A percentile compares a stretch with the other conserved stretches of the same genome.
phyloP scores from a whole-genome alignment of 2,329 filamentous ascomycete genomes.

The Fusarium annulatum region DNA sequence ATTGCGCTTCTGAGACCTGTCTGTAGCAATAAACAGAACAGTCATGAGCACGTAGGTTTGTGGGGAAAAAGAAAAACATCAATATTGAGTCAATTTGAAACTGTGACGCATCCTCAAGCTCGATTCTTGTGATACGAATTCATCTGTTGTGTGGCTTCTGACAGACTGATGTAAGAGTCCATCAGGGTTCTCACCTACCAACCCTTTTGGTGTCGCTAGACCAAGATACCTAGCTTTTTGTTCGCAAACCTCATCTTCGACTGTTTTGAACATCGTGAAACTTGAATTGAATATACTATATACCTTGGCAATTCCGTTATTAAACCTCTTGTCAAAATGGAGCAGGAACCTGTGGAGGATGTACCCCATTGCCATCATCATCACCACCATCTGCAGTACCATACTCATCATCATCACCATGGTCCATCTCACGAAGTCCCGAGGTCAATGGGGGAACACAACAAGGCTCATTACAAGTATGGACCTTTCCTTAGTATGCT shows the following conservation, averaged over 20 bases:
- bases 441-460: slow-evolving; percentile 36
- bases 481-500: fast-evolving
- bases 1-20: neutral
- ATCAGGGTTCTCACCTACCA: neutral
- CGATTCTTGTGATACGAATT: neutral
- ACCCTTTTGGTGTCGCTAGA: slow-evolving; percentile 14
- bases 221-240: neutral
- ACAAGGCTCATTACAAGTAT: slow-evolving; percentile 46
- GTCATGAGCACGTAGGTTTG: neutral
- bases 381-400: slow-evolving; percentile 38
- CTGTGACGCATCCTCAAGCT: neutral
- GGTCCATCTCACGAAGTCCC: slow-evolving; percentile 22
- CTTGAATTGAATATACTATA: neutral
- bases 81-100: neutral
- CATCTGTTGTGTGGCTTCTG: neutral
- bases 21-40: neutral
- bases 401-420: slow-evolving; percentile 40
- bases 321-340: slow-evolving; percentile 1
- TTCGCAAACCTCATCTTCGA: neutral
- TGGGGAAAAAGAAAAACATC: no score
- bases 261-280: neutral
- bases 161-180: neutral
- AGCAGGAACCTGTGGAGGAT: slow-evolving; percentile 11
- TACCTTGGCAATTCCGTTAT: no score
- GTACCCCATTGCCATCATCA: slow-evolving; percentile 31